Conservation (phyloP, 441 rosid genomes). For the Pelargonium australe region DNA sequence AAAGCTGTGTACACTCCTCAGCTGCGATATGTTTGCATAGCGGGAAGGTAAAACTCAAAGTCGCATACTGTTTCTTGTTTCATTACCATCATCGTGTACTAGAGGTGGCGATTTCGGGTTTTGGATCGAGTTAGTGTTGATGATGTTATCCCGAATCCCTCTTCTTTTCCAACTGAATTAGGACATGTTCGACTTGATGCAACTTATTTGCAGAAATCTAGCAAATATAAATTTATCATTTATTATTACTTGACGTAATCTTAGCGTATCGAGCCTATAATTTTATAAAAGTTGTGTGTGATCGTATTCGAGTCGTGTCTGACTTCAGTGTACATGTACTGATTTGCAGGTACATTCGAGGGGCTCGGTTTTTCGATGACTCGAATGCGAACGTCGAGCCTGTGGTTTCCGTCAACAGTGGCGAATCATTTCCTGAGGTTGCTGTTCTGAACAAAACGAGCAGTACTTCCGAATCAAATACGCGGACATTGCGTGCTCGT, state of each 20-base stretch:
- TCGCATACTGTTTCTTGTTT: slow-evolving; percentile 10
- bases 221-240: too few relatives aligned
- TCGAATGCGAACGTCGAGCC: slow-evolving; percentile 28
- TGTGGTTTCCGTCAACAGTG: slow-evolving; percentile 27
- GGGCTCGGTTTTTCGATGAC: slow-evolving; percentile 41
- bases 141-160: too few relatives aligned
- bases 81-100: too few relatives aligned
- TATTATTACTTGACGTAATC: too few relatives aligned
- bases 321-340: slow-evolving; percentile 11
- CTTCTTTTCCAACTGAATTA: too few relatives aligned
- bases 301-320: too few relatives aligned
- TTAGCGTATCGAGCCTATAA: too few relatives aligned
- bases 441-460: slow-evolving; percentile 30
- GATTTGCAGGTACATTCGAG: slow-evolving; percentile 60
- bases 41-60: slow-evolving; percentile 56
- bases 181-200: too few relatives aligned
- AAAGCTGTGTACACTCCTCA: slow-evolving; percentile 71
- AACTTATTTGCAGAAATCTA: too few relatives aligned
- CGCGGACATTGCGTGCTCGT: slow-evolving; percentile 53
- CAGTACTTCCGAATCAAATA: slow-evolving; percentile 23
- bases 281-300: too few relatives aligned
- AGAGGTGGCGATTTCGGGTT: too few relatives aligned
- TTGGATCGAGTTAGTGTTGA: too few relatives aligned
- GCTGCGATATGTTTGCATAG: slow-evolving; percentile 75
- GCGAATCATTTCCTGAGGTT: slow-evolving; percentile 42